Percentiles rank a stretch among this genome's conserved stretches.
Evolutionary conservation across 1,284 basidiomycete species (phyloP).

Genomic region (Bothia castanella): DNA sequence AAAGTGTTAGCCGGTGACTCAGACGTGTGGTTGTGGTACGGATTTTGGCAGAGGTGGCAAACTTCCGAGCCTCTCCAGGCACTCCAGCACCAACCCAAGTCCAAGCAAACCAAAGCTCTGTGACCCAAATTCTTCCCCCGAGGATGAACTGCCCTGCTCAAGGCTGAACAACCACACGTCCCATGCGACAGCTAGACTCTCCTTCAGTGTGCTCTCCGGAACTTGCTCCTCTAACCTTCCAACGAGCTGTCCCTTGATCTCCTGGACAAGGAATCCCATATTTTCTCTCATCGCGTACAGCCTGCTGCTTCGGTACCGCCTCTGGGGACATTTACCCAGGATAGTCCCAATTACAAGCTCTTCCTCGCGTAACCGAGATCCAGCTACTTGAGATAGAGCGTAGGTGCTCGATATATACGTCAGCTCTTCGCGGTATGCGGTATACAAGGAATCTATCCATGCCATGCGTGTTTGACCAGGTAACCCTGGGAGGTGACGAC

Average conservation of each 20-base stretch:
- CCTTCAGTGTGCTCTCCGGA: slow-evolving; percentile 34
- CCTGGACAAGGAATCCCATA: slow-evolving; percentile 49
- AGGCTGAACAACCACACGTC: slow-evolving; percentile 56
- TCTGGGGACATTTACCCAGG: slow-evolving; percentile 59
- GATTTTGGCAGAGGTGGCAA: slow-evolving; percentile 20
- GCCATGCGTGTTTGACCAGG: slow-evolving; percentile 30
- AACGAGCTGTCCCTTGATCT: slow-evolving; percentile 46
- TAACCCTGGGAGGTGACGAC: slow-evolving; percentile 35
- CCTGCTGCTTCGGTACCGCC: slow-evolving; percentile 55
- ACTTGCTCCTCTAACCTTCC: slow-evolving; percentile 28
- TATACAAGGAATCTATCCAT: slow-evolving; percentile 43
- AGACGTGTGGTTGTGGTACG: neutral
- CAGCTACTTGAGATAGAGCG: slow-evolving; percentile 56
- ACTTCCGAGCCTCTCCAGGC: slow-evolving; percentile 45
- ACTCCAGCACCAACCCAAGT: slow-evolving; percentile 56
- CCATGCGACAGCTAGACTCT: slow-evolving; percentile 56
- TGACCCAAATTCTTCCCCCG: slow-evolving; percentile 43
- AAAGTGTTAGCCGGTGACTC: neutral
- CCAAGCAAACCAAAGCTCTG: slow-evolving; percentile 68
- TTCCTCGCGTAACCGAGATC: slow-evolving; percentile 58
- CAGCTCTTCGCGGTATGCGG: slow-evolving; percentile 59
- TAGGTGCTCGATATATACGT: slow-evolving; percentile 67
- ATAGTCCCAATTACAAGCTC: slow-evolving; percentile 74
- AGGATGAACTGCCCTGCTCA: slow-evolving; percentile 23
- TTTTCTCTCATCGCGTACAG: slow-evolving; percentile 63